These are phyloP conservation scores for Euphorbia peplus DNA, from an alignment of 345 rosid genomes.

Conservation along the genomic window DNA sequence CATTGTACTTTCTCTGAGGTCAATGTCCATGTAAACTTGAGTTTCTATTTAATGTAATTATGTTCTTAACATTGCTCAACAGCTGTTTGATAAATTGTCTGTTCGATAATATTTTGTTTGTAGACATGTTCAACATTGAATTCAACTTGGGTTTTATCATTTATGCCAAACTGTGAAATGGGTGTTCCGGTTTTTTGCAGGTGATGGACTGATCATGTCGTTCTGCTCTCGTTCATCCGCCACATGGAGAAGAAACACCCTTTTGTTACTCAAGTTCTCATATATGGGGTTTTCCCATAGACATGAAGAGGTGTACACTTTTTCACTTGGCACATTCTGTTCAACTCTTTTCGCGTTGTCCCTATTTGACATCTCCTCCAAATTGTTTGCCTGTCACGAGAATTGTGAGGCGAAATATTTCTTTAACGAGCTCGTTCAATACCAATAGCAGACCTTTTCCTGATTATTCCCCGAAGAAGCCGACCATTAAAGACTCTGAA, in stretches of 20 bases:
- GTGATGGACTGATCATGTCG: conserved; percentile 44
- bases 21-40: background rate
- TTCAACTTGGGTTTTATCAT: background rate
- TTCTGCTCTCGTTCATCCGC: conserved; percentile 21
- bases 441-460: conserved; percentile 70
- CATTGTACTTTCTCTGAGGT: background rate
- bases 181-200: conserved; percentile 8
- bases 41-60: background rate
- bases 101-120: background rate
- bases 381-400: conserved; percentile 2
- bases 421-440: conserved; percentile 29
- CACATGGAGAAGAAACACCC: conserved; percentile 23
- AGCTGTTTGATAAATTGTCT: conserved; percentile 1
- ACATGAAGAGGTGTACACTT: conserved; percentile 52
- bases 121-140: background rate
- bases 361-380: conserved; percentile 18
- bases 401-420: conserved; percentile 9
- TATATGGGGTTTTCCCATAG: conserved; percentile 38
- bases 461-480: conserved; percentile 77
- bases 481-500: conserved; percentile 67
- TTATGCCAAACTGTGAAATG: background rate
- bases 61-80: background rate
- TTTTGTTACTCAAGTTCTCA: conserved; percentile 15
- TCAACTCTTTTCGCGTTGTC: conserved; percentile 24
- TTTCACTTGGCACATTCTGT: conserved; percentile 31